Percentiles rank a stretch among this genome's conserved stretches.
These are phyloP conservation scores for Herpetospermum pedunculosum DNA, from an alignment of 306 rosid genomes.

Conservation along the genomic window DNA sequence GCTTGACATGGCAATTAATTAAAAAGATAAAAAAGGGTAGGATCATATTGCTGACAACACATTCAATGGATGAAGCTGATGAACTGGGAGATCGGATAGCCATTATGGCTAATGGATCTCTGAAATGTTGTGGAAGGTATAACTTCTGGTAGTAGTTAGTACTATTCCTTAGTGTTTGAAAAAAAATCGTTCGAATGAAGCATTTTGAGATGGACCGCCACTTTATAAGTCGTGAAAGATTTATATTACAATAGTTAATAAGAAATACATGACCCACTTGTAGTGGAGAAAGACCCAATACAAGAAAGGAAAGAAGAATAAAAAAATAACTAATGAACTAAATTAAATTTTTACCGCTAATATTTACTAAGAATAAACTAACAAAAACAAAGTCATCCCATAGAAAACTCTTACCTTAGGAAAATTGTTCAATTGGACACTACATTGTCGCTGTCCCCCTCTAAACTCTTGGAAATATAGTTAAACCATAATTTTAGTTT, in stretches of 20 bases:
- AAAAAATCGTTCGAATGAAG: background rate
- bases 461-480: background rate
- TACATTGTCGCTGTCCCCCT: background rate
- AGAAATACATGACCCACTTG: too few species aligned
- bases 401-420: background rate
- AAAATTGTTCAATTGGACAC: too few species aligned
- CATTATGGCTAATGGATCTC: constrained; percentile 93
- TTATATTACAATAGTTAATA: background rate
- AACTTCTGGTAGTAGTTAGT: background rate
- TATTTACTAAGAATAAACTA: background rate
- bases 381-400: background rate
- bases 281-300: background rate
- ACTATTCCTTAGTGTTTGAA: background rate
- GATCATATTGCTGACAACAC: constrained; percentile 89
- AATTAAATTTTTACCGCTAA: too few species aligned
- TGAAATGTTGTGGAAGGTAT: constrained; percentile 97
- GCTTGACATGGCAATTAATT: constrained; percentile 93
- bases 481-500: background rate
- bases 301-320: background rate
- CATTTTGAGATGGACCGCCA: background rate
- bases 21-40: constrained; percentile 85
- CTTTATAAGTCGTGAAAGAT: background rate
- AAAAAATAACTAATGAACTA: too few species aligned
- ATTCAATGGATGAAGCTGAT: constrained; percentile 99
- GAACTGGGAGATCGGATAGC: constrained; percentile 96